Conservation (phyloP, 1,139 yeast species). For the Protomyces arabidopsidicola region DNA sequence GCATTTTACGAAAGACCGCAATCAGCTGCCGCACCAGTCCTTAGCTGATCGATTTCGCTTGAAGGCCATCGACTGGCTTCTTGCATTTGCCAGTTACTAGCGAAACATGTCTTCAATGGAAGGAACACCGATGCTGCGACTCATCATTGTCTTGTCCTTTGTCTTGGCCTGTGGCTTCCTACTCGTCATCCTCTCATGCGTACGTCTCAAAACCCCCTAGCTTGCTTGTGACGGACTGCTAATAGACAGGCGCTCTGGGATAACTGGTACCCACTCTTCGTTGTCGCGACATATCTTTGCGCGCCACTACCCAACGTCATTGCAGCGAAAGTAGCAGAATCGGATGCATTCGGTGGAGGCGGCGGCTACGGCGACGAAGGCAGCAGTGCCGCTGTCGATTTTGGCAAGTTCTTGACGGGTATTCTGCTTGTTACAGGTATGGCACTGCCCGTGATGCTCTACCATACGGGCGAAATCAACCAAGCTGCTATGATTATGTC, state of each 20-base stretch:
- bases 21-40: no score
- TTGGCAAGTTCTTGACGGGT: constrained; percentile 66
- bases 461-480: constrained; percentile 59
- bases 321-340: constrained; percentile 43
- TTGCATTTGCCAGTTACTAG: no score
- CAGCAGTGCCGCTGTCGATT: constrained; percentile 48
- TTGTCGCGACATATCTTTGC: constrained; percentile 48
- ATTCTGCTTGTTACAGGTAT: constrained; percentile 62
- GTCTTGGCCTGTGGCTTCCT: constrained; percentile 75
- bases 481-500: constrained; percentile 59
- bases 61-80: no score
- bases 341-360: constrained; percentile 43
- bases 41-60: no score
- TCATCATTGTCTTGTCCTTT: constrained; percentile 64
- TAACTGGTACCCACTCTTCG: constrained; percentile 71
- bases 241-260: constrained; percentile 53
- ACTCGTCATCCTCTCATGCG: constrained; percentile 63
- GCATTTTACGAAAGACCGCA: no score
- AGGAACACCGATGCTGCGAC: constrained; percentile 5
- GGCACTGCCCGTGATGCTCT: constrained; percentile 61
- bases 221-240: not conserved
- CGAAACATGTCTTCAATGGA: not conserved
- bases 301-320: constrained; percentile 69
- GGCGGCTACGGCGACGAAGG: constrained; percentile 42
- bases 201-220: not conserved